Percentiles rank a stretch among this genome's conserved stretches.
Conservation (phyloP, 2,329 filamentous ascomycete species). For the Leptographium procerum region DNA sequence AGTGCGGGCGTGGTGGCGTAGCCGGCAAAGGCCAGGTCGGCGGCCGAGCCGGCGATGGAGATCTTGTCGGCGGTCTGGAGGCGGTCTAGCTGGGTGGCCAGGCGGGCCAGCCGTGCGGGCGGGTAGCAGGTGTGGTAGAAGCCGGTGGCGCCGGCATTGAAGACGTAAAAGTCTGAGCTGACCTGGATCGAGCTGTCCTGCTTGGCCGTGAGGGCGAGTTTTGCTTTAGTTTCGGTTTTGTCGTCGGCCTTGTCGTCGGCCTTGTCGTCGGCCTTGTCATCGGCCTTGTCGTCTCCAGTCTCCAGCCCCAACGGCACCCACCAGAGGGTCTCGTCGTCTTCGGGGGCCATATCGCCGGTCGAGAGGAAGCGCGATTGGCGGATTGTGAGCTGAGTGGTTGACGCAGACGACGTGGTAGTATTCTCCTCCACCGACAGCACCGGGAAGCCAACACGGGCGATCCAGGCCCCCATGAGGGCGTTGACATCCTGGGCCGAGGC, state of each 20-base stretch:
- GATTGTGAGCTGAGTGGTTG: constrained; percentile 43
- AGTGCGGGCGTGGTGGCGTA: constrained; percentile 72
- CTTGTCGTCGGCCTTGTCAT: constrained; percentile 31
- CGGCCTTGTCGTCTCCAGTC: too few species aligned
- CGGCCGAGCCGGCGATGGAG: constrained; percentile 78
- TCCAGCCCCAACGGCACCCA: constrained; percentile 80
- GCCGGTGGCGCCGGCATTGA: constrained; percentile 81
- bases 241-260: constrained; percentile 36
- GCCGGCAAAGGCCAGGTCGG: constrained; percentile 79
- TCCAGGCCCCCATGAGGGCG: constrained; percentile 87
- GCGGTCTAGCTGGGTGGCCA: constrained; percentile 64
- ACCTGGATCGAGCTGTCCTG: constrained; percentile 65
- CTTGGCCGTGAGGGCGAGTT: constrained; percentile 62
- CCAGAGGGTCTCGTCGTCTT: constrained; percentile 88
- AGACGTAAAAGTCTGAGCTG: constrained; percentile 76
- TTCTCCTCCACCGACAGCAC: constrained; percentile 80
- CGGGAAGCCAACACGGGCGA: constrained; percentile 89
- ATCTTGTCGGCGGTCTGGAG: constrained; percentile 85
- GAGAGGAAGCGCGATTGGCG: constrained; percentile 77
- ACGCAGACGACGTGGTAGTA: too few species aligned
- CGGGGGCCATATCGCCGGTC: constrained; percentile 78
- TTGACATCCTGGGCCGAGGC: constrained; percentile 81
- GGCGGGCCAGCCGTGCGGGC: constrained; percentile 65
- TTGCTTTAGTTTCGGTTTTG: too few species aligned
- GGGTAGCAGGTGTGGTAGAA: constrained; percentile 93